phyloP scores from a whole-genome alignment of 192 early-diverging fungal genomes.

The Gamsiella multidivaricata region DNA sequence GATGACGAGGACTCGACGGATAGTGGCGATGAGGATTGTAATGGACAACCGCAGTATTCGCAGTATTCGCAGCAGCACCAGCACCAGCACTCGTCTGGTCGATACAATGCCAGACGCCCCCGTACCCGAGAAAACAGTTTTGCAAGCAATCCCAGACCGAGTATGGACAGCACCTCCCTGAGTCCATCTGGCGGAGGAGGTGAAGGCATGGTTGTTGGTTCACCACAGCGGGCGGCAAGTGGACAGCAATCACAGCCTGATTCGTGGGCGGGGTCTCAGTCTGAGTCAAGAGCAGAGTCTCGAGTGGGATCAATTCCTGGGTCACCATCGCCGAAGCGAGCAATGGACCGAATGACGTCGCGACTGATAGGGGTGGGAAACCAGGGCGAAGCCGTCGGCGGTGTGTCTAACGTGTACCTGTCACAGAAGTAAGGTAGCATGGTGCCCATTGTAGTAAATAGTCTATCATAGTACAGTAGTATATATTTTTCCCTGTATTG shows the following conservation, averaged over 20 bases:
- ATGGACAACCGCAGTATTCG: neutral
- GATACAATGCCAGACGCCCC: neutral
- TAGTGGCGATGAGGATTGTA: slow-evolving; percentile 42
- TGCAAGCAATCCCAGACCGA: slow-evolving; percentile 9
- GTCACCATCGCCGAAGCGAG: slow-evolving; percentile 15
- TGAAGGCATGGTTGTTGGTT: neutral
- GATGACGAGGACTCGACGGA: slow-evolving; percentile 52
- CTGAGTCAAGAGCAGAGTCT: slow-evolving; percentile 9
- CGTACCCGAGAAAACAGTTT: slow-evolving; percentile 34
- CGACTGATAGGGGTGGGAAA: neutral
- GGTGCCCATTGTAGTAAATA: no score
- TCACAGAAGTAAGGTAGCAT: slow-evolving; percentile 27
- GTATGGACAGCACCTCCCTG: slow-evolving; percentile 10
- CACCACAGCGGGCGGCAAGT: neutral
- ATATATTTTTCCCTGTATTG: no score
- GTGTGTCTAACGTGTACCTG: slow-evolving; percentile 12
- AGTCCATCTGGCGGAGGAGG: neutral
- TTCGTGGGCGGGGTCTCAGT: neutral
- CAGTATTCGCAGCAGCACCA: no score
- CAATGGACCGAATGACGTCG: slow-evolving; percentile 25
- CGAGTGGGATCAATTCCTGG: slow-evolving; percentile 19
- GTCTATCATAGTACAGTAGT: no score
- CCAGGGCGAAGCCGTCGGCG: neutral
- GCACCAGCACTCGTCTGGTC: neutral
- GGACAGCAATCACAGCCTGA: slow-evolving; percentile 22